Conservation (phyloP, 768 basidiomycete species). For the Tremella yokohamensis region DNA sequence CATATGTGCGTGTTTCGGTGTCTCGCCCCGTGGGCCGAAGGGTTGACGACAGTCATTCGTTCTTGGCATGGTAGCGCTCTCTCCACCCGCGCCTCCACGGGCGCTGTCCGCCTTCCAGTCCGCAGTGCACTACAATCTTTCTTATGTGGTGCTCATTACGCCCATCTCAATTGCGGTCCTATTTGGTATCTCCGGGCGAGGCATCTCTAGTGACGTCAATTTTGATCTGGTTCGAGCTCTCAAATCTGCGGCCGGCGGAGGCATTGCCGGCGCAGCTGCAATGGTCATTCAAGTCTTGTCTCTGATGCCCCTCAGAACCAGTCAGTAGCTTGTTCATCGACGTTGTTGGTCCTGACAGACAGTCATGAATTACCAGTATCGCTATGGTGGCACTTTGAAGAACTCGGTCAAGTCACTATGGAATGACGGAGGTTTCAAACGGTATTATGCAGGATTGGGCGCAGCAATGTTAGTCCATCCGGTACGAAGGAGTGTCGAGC, state of each 20-base stretch:
- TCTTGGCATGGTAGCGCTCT: constrained; percentile 31
- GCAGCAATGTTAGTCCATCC: constrained; percentile 77
- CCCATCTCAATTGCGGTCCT: constrained; percentile 33
- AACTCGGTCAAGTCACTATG: constrained; percentile 66
- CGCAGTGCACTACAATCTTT: constrained; percentile 31
- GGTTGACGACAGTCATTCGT: constrained; percentile 36
- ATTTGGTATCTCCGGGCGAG: constrained; percentile 38
- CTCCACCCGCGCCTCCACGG: constrained; percentile 35
- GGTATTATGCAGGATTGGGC: constrained; percentile 81
- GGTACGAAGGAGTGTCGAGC: not conserved
- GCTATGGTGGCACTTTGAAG: constrained; percentile 71
- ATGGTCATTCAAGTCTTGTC: constrained; percentile 92
- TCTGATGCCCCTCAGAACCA: constrained; percentile 90
- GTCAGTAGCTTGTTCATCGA: not conserved
- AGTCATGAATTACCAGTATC: constrained; percentile 88
- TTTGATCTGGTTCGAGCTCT: constrained; percentile 77
- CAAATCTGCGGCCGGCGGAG: constrained; percentile 81
- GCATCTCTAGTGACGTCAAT: constrained; percentile 53
- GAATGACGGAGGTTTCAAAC: constrained; percentile 70
- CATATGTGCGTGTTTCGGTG: constrained; percentile 37
- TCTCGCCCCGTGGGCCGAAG: not conserved
- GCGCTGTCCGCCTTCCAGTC: constrained; percentile 35
- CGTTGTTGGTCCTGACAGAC: no score
- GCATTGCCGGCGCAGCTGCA: constrained; percentile 79
- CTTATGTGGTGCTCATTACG: constrained; percentile 36